Conservation (phyloP, 2,329 filamentous ascomycete genomes). For the Ascocoryne sarcoides region DNA sequence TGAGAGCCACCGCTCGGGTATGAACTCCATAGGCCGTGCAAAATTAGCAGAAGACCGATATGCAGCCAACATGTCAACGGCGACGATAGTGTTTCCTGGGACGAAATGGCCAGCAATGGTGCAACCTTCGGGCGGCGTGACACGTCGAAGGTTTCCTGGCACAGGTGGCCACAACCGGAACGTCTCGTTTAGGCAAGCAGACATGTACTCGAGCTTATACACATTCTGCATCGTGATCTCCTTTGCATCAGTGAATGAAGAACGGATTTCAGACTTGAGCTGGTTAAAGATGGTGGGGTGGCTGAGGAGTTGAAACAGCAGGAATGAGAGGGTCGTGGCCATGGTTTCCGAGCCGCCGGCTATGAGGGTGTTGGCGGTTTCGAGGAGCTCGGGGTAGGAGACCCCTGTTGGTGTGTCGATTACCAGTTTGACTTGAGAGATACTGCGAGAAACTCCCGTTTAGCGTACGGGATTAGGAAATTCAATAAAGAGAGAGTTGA, state of each 20-base stretch:
- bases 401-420: conserved; percentile 20
- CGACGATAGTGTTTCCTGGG: conserved; percentile 11
- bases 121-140: conserved; percentile 9
- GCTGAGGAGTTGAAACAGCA: conserved; percentile 20
- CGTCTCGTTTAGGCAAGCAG: conserved; percentile 31
- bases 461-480: too few relatives aligned
- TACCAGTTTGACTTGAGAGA: conserved; percentile 14
- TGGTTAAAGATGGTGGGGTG: conserved; percentile 26
- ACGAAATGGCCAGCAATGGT: conserved; percentile 9
- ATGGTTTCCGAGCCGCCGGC: conserved; percentile 33
- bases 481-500: too few relatives aligned
- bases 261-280: conserved; percentile 35
- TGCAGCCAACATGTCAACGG: conserved; percentile 24
- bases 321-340: conserved; percentile 32
- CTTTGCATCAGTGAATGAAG: conserved; percentile 27
- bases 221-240: conserved; percentile 11
- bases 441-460: neutral
- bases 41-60: conserved; percentile 18
- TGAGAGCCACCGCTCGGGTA: conserved; percentile 21
- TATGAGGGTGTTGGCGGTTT: conserved; percentile 19
- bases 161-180: conserved; percentile 31
- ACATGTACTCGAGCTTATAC: conserved; percentile 25
- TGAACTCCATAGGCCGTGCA: conserved; percentile 10
- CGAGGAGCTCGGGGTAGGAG: conserved; percentile 8
- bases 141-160: conserved; percentile 8